phyloP scores from a whole-genome alignment of 1,284 basidiomycete species.

The Irpex rosettiformis region DNA sequence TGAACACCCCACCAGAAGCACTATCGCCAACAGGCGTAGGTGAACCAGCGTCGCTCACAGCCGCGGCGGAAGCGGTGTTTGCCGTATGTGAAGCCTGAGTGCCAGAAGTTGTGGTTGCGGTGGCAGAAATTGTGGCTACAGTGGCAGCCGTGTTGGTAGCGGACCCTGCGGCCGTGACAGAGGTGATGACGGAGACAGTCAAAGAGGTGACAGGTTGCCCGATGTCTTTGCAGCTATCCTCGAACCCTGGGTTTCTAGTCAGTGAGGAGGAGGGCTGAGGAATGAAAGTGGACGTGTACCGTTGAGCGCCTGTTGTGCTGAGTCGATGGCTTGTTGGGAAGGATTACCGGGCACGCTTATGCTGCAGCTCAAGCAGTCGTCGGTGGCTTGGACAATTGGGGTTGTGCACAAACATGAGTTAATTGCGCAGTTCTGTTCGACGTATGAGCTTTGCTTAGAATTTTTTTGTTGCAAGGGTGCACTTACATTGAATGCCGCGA shows the following conservation, averaged over 20 bases:
- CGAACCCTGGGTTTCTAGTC: not conserved
- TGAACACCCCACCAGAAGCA: not conserved
- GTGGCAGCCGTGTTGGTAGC: not conserved
- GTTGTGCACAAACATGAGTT: conserved; percentile 2
- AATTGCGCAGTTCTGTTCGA: not conserved
- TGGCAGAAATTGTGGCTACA: too few relatives aligned
- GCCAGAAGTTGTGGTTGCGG: not conserved
- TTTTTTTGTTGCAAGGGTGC: too few relatives aligned
- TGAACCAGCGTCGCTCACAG: not conserved
- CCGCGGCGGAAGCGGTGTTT: not conserved
- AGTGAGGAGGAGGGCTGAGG: not conserved
- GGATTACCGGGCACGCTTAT: not conserved
- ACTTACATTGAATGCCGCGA: conserved; percentile 4
- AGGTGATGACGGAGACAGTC: not conserved
- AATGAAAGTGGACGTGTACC: not conserved
- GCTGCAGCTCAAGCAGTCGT: not conserved
- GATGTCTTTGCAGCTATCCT: not conserved
- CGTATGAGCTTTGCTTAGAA: not conserved
- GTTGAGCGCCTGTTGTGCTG: not conserved
- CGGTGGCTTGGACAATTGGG: not conserved
- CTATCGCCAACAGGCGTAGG: not conserved
- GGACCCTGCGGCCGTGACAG: not conserved
- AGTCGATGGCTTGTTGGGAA: not conserved
- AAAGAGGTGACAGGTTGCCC: conserved; percentile 1
- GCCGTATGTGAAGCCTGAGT: not conserved